Evolutionary conservation across 371 early-diverging fungal species (phyloP).

Genomic region (Dinochytrium kinnereticum): DNA sequence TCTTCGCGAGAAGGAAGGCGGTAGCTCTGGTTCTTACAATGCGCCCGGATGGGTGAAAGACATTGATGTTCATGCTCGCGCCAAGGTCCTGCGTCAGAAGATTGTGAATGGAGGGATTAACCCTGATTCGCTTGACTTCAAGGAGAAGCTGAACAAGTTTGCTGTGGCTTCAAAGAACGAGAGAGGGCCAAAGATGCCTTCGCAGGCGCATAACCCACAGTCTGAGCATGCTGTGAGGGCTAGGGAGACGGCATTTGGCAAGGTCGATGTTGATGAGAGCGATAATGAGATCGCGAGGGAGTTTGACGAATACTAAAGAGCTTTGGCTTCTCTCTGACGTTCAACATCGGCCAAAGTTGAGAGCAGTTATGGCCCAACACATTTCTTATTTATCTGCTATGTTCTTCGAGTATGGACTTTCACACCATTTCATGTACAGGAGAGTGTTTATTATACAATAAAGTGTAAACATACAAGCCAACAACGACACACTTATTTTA

Average conservation of each 20-base stretch:
- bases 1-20: conserved; percentile 25
- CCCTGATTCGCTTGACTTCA: conserved; percentile 33
- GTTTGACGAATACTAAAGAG: conserved; percentile 12
- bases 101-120: conserved; percentile 25
- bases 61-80: conserved; percentile 33
- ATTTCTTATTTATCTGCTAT: too few relatives aligned
- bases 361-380: too few relatives aligned
- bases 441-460: too few relatives aligned
- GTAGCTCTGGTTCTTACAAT: not conserved
- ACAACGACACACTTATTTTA: too few relatives aligned
- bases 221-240: conserved; percentile 26
- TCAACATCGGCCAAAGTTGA: too few relatives aligned
- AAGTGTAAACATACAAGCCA: too few relatives aligned
- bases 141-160: conserved; percentile 33
- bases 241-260: conserved; percentile 36
- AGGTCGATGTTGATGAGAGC: conserved; percentile 21
- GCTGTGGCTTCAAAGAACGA: conserved; percentile 23
- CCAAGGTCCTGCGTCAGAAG: conserved; percentile 26
- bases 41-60: conserved; percentile 33
- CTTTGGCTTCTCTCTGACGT: not conserved
- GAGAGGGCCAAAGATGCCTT: conserved; percentile 17
- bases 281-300: conserved; percentile 3
- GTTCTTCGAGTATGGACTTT: too few relatives aligned
- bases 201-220: not conserved
- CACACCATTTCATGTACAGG: too few relatives aligned